These are phyloP conservation scores for Emergomyces pasteurianus DNA, from an alignment of 2,329 filamentous ascomycete species.

Conservation along the genomic window DNA sequence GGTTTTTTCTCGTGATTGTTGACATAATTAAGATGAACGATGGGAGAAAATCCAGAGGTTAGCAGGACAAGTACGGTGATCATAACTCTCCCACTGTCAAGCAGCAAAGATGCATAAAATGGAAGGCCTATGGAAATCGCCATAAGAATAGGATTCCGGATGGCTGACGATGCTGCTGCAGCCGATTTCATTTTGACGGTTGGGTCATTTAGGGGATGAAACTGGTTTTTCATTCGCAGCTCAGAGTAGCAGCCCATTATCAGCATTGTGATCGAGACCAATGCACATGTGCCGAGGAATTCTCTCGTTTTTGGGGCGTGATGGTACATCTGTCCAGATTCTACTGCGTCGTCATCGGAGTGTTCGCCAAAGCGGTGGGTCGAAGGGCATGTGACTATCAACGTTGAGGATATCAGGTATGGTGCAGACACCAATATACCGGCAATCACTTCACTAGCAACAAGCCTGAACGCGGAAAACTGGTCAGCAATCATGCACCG, in stretches of 20 bases:
- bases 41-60: constrained; percentile 7
- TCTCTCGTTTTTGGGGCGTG: neutral
- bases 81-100: constrained; percentile 44
- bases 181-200: constrained; percentile 9
- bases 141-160: constrained; percentile 19
- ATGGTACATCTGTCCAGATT: neutral
- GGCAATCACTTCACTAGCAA: neutral
- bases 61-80: constrained; percentile 34
- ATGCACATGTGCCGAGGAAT: constrained; percentile 8
- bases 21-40: neutral
- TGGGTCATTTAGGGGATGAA: neutral
- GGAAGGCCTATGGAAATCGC: constrained; percentile 38
- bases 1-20: neutral
- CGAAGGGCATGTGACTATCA: neutral
- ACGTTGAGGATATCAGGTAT: neutral
- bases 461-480: neutral
- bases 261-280: constrained; percentile 23
- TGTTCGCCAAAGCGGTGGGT: neutral
- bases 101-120: constrained; percentile 43
- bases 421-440: neutral
- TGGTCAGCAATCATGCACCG: neutral
- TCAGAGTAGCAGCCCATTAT: constrained; percentile 16
- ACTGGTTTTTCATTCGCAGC: neutral
- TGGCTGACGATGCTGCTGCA: constrained; percentile 9
- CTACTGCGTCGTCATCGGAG: neutral